These are phyloP conservation scores for Vigna unguiculata DNA, from an alignment of 306 rosid genomes.

Conservation along the genomic window DNA sequence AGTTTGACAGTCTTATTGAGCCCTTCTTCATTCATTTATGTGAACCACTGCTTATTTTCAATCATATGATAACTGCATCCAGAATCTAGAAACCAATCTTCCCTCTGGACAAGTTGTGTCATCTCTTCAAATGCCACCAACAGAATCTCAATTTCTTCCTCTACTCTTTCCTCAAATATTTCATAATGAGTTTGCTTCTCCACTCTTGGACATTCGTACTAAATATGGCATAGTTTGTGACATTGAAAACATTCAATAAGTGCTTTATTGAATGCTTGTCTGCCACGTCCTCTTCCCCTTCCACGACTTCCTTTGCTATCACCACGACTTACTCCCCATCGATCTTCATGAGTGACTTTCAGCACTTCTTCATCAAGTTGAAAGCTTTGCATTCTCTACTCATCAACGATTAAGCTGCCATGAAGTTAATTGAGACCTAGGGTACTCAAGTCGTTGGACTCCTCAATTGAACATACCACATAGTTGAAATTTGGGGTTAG, in stretches of 20 bases:
- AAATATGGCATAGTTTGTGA: background rate
- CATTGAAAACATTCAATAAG: background rate
- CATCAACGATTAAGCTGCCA: too few species aligned
- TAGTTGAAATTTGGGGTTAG: background rate
- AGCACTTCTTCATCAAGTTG: background rate
- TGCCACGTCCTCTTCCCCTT: background rate
- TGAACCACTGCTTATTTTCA: too few species aligned
- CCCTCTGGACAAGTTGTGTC: background rate
- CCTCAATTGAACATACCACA: background rate
- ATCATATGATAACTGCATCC: background rate
- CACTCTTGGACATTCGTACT: background rate
- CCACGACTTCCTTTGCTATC: background rate
- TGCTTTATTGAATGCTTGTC: background rate
- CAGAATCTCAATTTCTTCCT: background rate
- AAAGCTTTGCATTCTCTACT: background rate
- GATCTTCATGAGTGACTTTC: background rate
- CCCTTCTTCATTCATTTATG: too few species aligned
- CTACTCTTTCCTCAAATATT: background rate
- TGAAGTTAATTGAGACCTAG: too few species aligned
- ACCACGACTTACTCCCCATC: background rate
- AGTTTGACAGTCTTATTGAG: too few species aligned
- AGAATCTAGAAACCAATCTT: background rate
- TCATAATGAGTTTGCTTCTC: background rate
- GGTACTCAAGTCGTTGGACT: background rate
- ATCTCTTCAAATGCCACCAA: background rate